Conservation (phyloP, 140 eudicot genomes). For the Stevia rebaudiana region DNA sequence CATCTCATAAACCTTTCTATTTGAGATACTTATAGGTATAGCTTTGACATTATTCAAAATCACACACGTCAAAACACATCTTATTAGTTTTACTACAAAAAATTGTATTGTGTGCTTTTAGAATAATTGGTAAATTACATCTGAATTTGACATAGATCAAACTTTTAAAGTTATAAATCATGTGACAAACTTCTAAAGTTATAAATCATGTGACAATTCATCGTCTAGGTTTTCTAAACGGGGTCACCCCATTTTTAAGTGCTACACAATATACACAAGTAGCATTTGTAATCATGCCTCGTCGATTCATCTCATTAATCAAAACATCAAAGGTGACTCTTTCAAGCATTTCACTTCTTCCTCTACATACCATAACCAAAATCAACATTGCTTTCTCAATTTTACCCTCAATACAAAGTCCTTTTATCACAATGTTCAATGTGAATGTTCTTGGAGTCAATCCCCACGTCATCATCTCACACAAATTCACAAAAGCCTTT, state of each 20-base stretch:
- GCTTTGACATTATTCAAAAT: too few relatives aligned
- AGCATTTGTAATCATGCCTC: conserved; percentile 38
- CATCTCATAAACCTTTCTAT: too few relatives aligned
- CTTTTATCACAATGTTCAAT: conserved; percentile 36
- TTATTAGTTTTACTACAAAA: too few relatives aligned
- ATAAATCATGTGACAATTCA: not conserved
- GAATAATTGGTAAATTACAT: too few relatives aligned
- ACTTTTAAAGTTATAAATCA: not conserved
- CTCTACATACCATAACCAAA: conserved; percentile 34
- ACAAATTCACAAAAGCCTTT: conserved; percentile 37
- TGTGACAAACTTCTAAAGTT: not conserved
- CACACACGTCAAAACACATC: too few relatives aligned
- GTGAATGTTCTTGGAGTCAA: conserved; percentile 42
- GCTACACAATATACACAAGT: conserved; percentile 49
- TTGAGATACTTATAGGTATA: too few relatives aligned
- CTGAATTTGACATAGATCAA: not conserved
- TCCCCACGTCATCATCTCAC: conserved; percentile 48
- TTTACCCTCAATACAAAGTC: conserved; percentile 46
- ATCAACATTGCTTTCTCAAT: conserved; percentile 41
- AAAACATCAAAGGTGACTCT: conserved; percentile 37
- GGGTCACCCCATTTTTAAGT: conserved; percentile 55
- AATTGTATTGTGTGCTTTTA: too few relatives aligned
- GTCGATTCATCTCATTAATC: conserved; percentile 57
- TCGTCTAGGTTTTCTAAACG: conserved; percentile 33
- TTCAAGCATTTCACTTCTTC: conserved; percentile 32